phyloP scores from a whole-genome alignment of 2,329 filamentous ascomycete species.

The Pseudogymnoascus sp. region DNA sequence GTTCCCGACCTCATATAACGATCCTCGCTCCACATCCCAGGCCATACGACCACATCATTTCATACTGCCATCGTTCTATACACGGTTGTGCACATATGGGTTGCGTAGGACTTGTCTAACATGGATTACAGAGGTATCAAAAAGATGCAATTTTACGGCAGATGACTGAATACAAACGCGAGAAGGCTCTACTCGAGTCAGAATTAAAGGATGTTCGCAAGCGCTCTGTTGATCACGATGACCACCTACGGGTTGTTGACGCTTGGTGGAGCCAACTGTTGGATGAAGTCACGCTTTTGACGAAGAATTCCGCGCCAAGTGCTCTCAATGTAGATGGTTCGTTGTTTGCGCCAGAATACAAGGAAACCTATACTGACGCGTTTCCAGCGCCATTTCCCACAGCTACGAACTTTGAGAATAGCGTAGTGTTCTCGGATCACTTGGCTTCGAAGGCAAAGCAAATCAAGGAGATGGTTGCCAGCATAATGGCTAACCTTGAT shows the following conservation, averaged over 20 bases:
- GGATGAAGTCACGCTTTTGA: conserved; percentile 57
- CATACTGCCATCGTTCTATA: neutral
- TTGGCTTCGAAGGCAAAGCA: conserved; percentile 66
- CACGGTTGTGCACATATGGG: neutral
- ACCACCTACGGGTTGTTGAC: conserved; percentile 85
- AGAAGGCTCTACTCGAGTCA: conserved; percentile 72
- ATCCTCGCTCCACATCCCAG: neutral
- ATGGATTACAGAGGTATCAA: conserved; percentile 62
- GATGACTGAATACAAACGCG: conserved; percentile 96
- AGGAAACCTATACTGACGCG: conserved; percentile 21
- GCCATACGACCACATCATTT: neutral
- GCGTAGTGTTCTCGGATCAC: conserved; percentile 72
- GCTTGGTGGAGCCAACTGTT: conserved; percentile 70
- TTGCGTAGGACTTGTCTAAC: neutral
- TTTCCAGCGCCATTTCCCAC: conserved; percentile 49
- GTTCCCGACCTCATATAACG: neutral
- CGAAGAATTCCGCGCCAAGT: conserved; percentile 41
- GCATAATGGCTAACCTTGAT: conserved; percentile 55
- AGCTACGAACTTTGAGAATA: conserved; percentile 54
- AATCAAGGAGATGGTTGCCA: conserved; percentile 67
- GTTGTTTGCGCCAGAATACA: neutral
- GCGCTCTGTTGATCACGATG: conserved; percentile 74
- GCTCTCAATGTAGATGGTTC: conserved; percentile 36
- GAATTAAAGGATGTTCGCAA: conserved; percentile 76
- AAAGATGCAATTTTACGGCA: conserved; percentile 96